Conservation (phyloP, 1,139 yeast species). For the Magnusiomyces suaveolens region DNA sequence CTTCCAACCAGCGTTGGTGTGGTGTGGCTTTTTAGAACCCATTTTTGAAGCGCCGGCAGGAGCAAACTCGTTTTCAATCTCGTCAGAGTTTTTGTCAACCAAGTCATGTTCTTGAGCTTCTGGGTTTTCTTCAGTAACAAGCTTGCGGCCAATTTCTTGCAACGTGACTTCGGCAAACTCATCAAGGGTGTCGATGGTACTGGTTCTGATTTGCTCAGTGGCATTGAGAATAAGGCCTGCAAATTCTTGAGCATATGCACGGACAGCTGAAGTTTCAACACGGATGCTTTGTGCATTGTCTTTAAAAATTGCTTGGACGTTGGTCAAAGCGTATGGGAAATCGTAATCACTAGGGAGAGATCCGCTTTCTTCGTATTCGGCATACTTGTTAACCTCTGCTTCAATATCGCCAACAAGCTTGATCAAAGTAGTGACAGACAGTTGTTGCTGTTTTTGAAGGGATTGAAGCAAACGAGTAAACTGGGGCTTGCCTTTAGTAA, state of each 20-base stretch:
- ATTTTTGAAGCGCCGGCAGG: slow-evolving; percentile 28
- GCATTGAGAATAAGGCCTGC: slow-evolving; percentile 27
- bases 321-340: slow-evolving; percentile 16
- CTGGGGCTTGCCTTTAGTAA: slow-evolving; percentile 21
- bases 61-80: slow-evolving; percentile 1
- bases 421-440: slow-evolving; percentile 8
- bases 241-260: slow-evolving; percentile 25
- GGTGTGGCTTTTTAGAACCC: too few species aligned
- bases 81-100: slow-evolving; percentile 6
- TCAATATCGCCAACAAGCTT: slow-evolving; percentile 16
- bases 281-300: slow-evolving; percentile 25
- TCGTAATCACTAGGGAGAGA: slow-evolving; percentile 2
- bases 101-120: slow-evolving; percentile 15
- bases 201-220: slow-evolving; percentile 31
- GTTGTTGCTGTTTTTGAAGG: slow-evolving; percentile 20
- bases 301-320: slow-evolving; percentile 25
- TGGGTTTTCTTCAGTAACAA: slow-evolving; percentile 17
- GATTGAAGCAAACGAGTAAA: slow-evolving; percentile 23
- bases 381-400: slow-evolving; percentile 13
- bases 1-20: too few species aligned
- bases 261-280: slow-evolving; percentile 27
- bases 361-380: slow-evolving; percentile 7
- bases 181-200: slow-evolving; percentile 33
- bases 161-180: slow-evolving; percentile 34
- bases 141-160: slow-evolving; percentile 31